phyloP scores from a whole-genome alignment of 148 eudicot species.

The Nyssa sinensis region DNA sequence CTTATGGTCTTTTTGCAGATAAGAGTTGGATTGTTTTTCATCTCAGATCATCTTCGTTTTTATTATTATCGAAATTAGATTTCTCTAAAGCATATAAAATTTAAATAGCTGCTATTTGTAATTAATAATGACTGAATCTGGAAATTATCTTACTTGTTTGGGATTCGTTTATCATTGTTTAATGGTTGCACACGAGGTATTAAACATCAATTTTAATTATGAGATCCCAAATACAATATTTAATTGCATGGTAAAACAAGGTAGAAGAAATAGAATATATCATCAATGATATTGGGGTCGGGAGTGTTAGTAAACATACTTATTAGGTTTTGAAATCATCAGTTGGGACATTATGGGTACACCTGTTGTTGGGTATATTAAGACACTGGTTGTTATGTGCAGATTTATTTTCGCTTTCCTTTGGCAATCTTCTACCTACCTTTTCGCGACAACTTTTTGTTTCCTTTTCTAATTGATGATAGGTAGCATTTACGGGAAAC shows the following conservation, averaged over 20 bases:
- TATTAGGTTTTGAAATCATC: neutral
- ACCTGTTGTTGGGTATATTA: neutral
- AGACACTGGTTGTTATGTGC: conserved; percentile 1
- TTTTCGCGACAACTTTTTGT: neutral
- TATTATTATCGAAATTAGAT: neutral
- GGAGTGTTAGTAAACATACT: neutral
- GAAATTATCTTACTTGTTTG: neutral
- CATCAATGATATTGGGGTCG: neutral
- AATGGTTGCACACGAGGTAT: neutral
- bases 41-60: neutral
- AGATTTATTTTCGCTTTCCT: neutral
- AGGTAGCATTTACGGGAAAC: conserved; percentile 92
- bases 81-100: neutral
- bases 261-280: neutral
- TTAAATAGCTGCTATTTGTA: neutral
- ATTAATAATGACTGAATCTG: neutral
- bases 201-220: conserved; percentile 1
- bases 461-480: neutral
- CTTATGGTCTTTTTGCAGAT: neutral
- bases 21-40: neutral
- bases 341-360: neutral
- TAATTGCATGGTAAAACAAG: neutral
- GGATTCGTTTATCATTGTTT: neutral
- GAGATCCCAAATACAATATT: neutral
- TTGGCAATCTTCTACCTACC: neutral